phyloP scores from a whole-genome alignment of 345 rosid species.

The Tarenaya hassleriana region DNA sequence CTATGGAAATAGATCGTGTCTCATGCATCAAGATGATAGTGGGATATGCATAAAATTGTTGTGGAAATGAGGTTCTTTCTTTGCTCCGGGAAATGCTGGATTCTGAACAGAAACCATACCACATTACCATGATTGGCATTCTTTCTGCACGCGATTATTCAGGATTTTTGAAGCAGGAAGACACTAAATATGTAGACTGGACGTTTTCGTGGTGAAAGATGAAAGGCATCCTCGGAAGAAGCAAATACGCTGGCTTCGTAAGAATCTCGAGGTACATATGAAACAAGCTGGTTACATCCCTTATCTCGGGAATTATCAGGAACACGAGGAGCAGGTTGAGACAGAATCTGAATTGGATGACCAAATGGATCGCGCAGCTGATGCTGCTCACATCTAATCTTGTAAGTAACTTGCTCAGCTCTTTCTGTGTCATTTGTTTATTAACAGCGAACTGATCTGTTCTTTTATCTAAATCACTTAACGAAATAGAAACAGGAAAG shows the following conservation, averaged over 20 bases:
- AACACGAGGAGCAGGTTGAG: constrained; percentile 31
- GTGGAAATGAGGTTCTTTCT: constrained; percentile 55
- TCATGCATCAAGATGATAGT: constrained; percentile 84
- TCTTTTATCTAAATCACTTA: no score
- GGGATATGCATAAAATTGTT: constrained; percentile 81
- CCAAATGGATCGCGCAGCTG: constrained; percentile 25
- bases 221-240: constrained; percentile 43
- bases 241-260: constrained; percentile 41
- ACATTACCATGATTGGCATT: constrained; percentile 84
- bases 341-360: constrained; percentile 16
- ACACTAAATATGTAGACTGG: constrained; percentile 65
- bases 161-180: constrained; percentile 73
- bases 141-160: constrained; percentile 82
- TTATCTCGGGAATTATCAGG: constrained; percentile 21
- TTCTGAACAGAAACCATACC: constrained; percentile 69
- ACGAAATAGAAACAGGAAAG: no score
- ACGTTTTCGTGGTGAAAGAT: constrained; percentile 76
- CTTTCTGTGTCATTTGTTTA: no score
- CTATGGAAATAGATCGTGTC: constrained; percentile 67
- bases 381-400: no score
- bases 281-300: constrained; percentile 45
- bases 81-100: constrained; percentile 58
- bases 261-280: constrained; percentile 44
- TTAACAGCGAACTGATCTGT: no score
- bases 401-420: no score